A percentile compares a stretch with the other conserved stretches of the same genome.
phyloP scores from a whole-genome alignment of 2,329 filamentous ascomycete genomes.

The Periglandula ipomoeae region DNA sequence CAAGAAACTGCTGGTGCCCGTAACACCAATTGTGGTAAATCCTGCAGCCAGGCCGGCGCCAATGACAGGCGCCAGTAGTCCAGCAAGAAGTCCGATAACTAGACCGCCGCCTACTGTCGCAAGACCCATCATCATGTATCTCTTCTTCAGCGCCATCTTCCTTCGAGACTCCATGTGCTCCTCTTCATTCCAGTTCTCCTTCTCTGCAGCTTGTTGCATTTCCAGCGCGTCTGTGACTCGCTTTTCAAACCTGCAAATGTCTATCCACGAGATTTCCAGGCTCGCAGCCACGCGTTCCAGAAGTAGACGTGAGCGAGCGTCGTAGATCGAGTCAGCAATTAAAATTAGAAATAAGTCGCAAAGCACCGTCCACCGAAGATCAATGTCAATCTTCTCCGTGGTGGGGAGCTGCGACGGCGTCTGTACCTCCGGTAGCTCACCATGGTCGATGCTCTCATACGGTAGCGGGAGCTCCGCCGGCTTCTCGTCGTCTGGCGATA shows the following conservation, averaged over 20 bases:
- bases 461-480: constrained; percentile 45
- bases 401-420: constrained; percentile 75
- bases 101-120: constrained; percentile 92
- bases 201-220: constrained; percentile 91
- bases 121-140: constrained; percentile 91
- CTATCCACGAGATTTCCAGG: constrained; percentile 77
- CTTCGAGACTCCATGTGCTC: constrained; percentile 82
- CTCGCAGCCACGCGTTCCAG: constrained; percentile 75
- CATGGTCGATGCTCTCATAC: constrained; percentile 54
- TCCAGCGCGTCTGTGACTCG: constrained; percentile 92
- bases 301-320: constrained; percentile 75
- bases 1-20: constrained; percentile 80
- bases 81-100: constrained; percentile 90
- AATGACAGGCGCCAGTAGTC: constrained; percentile 84
- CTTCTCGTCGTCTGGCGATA: constrained; percentile 31
- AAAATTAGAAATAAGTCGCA: constrained; percentile 92
- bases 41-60: constrained; percentile 89
- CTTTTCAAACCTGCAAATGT: constrained; percentile 96
- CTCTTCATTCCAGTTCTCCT: constrained; percentile 96
- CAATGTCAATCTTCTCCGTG: constrained; percentile 83
- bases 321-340: constrained; percentile 94
- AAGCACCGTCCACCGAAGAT: constrained; percentile 91
- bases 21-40: constrained; percentile 89
- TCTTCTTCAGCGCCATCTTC: constrained; percentile 70
- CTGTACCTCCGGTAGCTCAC: constrained; percentile 69